Evolutionary conservation across 495 filamentous ascomycete genomes (phyloP), one percentile per base, ranked within the genome.

Genomic region (Hypoxylon trugodes): DNA sequence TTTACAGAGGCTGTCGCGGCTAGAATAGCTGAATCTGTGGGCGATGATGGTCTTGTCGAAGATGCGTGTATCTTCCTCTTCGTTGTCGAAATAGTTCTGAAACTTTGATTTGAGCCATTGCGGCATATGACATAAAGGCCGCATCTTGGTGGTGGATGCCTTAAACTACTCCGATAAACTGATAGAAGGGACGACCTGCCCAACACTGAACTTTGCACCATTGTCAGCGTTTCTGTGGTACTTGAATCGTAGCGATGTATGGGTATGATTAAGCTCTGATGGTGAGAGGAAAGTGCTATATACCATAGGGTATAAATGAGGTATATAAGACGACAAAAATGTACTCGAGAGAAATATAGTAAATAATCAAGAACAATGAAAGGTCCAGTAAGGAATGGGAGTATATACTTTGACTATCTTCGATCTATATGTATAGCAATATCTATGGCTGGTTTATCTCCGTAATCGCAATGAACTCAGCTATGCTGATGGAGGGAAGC

Each of bases 1-100:
- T 26, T 36, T 25, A 68, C 46, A 6, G 64, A 41, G 19, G 59
- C 26, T 28, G 69, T 49, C 9, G 66, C 50, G 46, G 59, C 53
- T 37, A 57, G 47, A 15, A 74, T 18, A 28, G 69, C 43, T 43
- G 76, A 53, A 26, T 73, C 65, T 38, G 61, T 70, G 0, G 78
- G 70, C 7, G 72, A 67, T 26, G 73, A 71, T 15, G 77, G 47
- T 16, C 73, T 70, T 53, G 68, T 76, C 25, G 76, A 61, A 4
- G 79, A 81, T 5, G 73, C 76, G 64, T 81, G 79, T 38, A 81
- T 68, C n/a, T 53, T 64, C 37, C 69, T 69, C 30, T 42, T 63
- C 30, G 55, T 46, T 50, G 43, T 51, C n/a, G 47, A 38, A 18
- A 49, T 40, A 45, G 55, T 36, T 18, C 37, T 55, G 16, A 61